Conservation (phyloP, 2,329 filamentous ascomycete genomes). For the Nannizziopsis barbatae region DNA sequence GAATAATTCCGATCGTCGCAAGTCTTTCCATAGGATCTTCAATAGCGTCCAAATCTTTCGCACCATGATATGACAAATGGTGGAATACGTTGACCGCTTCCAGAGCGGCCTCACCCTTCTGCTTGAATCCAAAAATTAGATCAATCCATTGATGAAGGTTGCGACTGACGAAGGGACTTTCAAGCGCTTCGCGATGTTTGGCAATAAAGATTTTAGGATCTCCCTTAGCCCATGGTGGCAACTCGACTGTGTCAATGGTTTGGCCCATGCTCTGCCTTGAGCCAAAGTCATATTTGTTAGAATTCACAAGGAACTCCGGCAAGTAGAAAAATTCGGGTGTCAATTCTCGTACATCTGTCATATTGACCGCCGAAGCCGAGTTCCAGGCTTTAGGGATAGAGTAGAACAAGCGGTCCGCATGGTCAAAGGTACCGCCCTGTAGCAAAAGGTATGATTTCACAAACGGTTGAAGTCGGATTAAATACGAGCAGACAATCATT, state of each 20-base stretch:
- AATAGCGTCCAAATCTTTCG: constrained; percentile 84
- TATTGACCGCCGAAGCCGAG: constrained; percentile 78
- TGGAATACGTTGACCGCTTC: constrained; percentile 94
- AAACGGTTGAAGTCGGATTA: constrained; percentile 90
- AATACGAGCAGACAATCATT: constrained; percentile 95
- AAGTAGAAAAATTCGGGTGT: constrained; percentile 97
- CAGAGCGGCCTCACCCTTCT: constrained; percentile 80
- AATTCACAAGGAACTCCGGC: constrained; percentile 86
- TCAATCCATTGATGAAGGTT: constrained; percentile 93
- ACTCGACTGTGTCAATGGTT: constrained; percentile 68
- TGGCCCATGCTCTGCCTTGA: constrained; percentile 67
- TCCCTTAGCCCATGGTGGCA: constrained; percentile 96
- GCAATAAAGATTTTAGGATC: constrained; percentile 91
- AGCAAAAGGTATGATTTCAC: constrained; percentile 89
- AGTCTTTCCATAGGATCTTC: constrained; percentile 75
- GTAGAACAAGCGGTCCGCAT: constrained; percentile 89
- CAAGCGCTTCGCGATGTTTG: constrained; percentile 89
- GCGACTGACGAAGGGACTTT: constrained; percentile 83
- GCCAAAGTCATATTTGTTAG: constrained; percentile 91
- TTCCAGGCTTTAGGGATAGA: constrained; percentile 85
- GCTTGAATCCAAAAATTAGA: constrained; percentile 85
- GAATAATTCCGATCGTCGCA: constrained; percentile 88
- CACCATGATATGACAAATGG: constrained; percentile 86
- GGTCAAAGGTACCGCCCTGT: constrained; percentile 92
- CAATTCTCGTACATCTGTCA: constrained; percentile 86